Evolutionary conservation across 2,329 filamentous ascomycete species (phyloP), one percentile per base, ranked within the genome.

Genomic region (Graphilbum fragrans): DNA sequence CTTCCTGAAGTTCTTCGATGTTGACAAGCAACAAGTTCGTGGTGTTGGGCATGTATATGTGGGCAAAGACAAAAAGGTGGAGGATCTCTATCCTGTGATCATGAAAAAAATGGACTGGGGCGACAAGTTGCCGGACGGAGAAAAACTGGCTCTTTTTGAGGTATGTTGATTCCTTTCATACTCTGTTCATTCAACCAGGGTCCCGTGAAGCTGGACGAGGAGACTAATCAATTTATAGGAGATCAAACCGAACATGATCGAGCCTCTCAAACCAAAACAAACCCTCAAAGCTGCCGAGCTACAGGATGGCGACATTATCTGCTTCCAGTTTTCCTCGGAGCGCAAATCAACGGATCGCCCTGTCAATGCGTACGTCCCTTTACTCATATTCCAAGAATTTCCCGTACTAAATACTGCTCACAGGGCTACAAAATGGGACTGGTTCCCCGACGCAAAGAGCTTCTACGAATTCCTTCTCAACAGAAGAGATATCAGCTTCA

Each of bases 211-310:
- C 29, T 31, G n/a, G n/a, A n/a, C n/a, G 9, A 17, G 34, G 17
- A 9, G 16, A 35, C 40, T 40, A 44, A 53, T 55, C 52, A 56
- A 36, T 31, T 34, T 34, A 17, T 17, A 76, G 71, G 92, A 98
- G 66, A 96, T 98, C 63, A 98, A 96, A 63, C 87, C 88, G 39
- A 85, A 79, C 45, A 96, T 96, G 88, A 94, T 98, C 50, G 93
- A 98, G 56, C 72, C 76, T 7, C 82, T 98, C 67, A 96, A 95
- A 62, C 74, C 81, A 0, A 96, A 94, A 64, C 79, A 86, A 55
- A 86, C 87, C 0, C 71, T 98, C 45, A 84, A 87, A 50, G 80
- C 85, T 45, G 92, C 92, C 2, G 93, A 98, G 58, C 82, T 98
- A 20, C 90, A 96, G 57, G 90, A 98, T 53, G 92, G 92, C 38